Conservation (phyloP, 768 basidiomycete species). For the Tricholoma matsutake region DNA sequence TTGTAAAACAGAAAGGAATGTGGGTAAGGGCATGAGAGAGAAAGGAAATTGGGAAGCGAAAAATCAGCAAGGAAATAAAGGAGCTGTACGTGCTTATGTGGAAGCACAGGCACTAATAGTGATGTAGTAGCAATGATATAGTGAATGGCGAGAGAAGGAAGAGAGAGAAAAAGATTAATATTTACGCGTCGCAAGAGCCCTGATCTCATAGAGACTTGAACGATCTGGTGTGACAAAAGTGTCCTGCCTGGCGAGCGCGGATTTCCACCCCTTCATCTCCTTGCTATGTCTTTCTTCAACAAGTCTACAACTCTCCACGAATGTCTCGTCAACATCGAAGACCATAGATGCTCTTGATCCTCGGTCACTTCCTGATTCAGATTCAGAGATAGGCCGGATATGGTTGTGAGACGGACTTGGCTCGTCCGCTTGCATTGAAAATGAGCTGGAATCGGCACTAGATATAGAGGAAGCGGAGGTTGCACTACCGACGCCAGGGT, state of each 20-base stretch:
- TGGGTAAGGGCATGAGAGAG: slow-evolving; percentile 19
- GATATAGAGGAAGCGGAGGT: slow-evolving; percentile 27
- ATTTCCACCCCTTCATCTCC: slow-evolving; percentile 84
- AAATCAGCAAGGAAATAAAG: slow-evolving; percentile 20
- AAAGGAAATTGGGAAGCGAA: slow-evolving; percentile 26
- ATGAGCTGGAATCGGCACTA: slow-evolving; percentile 20
- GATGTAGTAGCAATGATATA: slow-evolving; percentile 11
- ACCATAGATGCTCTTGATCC: slow-evolving; percentile 79
- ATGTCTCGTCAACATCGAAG: slow-evolving; percentile 71
- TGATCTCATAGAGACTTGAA: slow-evolving; percentile 74
- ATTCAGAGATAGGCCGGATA: slow-evolving; percentile 69
- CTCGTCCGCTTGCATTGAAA: slow-evolving; percentile 33
- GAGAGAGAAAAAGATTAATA: slow-evolving; percentile 44
- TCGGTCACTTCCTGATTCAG: slow-evolving; percentile 76
- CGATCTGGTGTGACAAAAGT: slow-evolving; percentile 50
- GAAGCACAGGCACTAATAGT: slow-evolving; percentile 10
- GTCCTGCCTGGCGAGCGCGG: slow-evolving; percentile 34
- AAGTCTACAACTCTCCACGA: slow-evolving; percentile 64
- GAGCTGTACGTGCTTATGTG: slow-evolving; percentile 16
- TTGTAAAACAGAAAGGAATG: slow-evolving; percentile 14
- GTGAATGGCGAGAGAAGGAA: slow-evolving; percentile 11
- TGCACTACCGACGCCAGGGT: slow-evolving; percentile 27
- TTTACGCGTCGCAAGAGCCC: slow-evolving; percentile 81
- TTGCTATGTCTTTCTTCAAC: slow-evolving; percentile 81
- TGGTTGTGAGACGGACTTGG: slow-evolving; percentile 64